Conservation (phyloP, 2,329 filamentous ascomycete genomes). For the Fusarium sp. region DNA sequence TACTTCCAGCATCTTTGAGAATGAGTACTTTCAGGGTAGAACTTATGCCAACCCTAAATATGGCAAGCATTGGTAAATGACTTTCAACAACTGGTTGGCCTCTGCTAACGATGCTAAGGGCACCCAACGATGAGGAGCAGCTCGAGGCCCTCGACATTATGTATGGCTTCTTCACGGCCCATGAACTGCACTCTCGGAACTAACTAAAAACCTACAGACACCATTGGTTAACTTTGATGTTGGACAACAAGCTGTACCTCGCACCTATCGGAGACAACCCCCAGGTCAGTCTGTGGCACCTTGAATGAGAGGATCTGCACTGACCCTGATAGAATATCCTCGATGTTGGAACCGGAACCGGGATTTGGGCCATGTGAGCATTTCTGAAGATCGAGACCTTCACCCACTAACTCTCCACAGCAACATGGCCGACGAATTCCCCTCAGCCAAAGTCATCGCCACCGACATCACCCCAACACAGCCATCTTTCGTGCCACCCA, state of each 20-base stretch:
- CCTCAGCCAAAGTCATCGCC: slow-evolving; percentile 33
- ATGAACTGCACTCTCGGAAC: background rate
- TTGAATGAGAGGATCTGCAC: rapidly evolving
- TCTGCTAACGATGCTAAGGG: slow-evolving; percentile 20
- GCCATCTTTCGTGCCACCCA: slow-evolving; percentile 47
- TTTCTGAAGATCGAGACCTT: rapidly evolving
- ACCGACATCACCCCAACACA: slow-evolving; percentile 39
- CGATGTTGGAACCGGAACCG: slow-evolving; percentile 38
- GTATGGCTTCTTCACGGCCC: slow-evolving; percentile 1
- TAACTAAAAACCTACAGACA: slow-evolving; percentile 10
- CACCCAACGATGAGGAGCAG: slow-evolving; percentile 39
- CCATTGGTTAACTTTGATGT: slow-evolving; percentile 40
- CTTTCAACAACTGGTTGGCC: rapidly evolving
- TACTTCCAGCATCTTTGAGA: slow-evolving; percentile 40
- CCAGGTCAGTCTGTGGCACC: slow-evolving; percentile 8
- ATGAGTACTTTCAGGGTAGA: slow-evolving; percentile 35
- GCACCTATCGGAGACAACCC: slow-evolving; percentile 30
- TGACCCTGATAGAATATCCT: slow-evolving; percentile 22
- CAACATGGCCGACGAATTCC: slow-evolving; percentile 38
- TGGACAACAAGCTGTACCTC: slow-evolving; percentile 36
- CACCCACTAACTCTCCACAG: background rate
- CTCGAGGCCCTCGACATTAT: slow-evolving; percentile 42
- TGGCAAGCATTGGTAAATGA: slow-evolving; percentile 35
- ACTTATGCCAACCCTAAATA: slow-evolving; percentile 41
- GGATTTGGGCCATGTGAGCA: slow-evolving; percentile 40